phyloP scores from a whole-genome alignment of 345 rosid species.

The Odontarrhena argentea region DNA sequence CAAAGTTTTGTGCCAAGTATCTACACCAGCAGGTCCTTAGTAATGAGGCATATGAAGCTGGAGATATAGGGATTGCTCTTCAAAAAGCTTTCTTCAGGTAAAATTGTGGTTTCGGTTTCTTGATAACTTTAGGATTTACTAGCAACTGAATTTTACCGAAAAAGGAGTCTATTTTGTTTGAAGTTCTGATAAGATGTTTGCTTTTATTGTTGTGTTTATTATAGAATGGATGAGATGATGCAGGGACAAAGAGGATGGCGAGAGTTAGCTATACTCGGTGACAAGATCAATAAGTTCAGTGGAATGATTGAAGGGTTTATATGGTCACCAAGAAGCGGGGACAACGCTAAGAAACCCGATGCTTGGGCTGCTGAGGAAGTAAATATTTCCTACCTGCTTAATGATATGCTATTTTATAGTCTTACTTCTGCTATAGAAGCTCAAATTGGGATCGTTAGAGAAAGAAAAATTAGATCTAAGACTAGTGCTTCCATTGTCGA shows the following conservation, averaged over 20 bases:
- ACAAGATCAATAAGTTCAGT: slow-evolving; percentile 78
- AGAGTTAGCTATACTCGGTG: slow-evolving; percentile 83
- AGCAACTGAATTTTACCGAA: neutral
- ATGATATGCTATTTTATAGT: neutral
- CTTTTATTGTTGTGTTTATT: slow-evolving; percentile 20
- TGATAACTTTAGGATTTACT: neutral
- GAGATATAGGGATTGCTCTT: slow-evolving; percentile 70
- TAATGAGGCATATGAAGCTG: slow-evolving; percentile 68
- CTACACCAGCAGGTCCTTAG: slow-evolving; percentile 83
- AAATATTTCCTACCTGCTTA: slow-evolving; percentile 8
- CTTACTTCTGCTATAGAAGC: neutral
- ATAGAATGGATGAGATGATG: slow-evolving; percentile 99
- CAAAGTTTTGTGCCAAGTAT: slow-evolving; percentile 91
- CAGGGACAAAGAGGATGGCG: slow-evolving; percentile 97
- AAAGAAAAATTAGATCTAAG: slow-evolving; percentile 19
- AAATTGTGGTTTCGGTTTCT: neutral
- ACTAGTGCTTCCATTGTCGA: slow-evolving; percentile 14
- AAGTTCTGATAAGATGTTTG: slow-evolving; percentile 20
- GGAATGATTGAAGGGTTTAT: slow-evolving; percentile 93
- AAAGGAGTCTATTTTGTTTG: neutral
- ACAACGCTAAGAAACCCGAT: slow-evolving; percentile 45
- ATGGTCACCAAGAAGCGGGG: slow-evolving; percentile 87
- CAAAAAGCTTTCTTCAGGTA: slow-evolving; percentile 89
- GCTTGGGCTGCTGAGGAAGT: slow-evolving; percentile 83
- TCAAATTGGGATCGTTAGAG: neutral